phyloP scores from a whole-genome alignment of 2,329 filamentous ascomycete genomes.

The Capronia americana region DNA sequence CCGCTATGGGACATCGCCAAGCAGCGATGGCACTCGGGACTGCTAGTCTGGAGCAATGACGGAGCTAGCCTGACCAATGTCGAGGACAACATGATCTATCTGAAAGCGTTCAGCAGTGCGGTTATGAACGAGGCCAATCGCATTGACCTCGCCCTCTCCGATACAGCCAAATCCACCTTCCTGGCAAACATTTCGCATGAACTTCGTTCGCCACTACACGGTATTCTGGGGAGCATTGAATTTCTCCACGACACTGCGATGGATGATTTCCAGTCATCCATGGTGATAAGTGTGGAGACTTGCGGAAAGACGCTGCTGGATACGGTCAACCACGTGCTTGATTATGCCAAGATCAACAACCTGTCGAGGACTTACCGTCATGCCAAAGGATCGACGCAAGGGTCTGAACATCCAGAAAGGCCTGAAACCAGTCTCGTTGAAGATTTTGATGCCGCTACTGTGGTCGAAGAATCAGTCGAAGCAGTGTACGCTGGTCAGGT shows the following conservation, averaged over 20 bases:
- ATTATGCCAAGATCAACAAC: constrained; percentile 62
- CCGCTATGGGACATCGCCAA: constrained; percentile 59
- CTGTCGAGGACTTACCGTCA: constrained; percentile 27
- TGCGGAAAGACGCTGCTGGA: constrained; percentile 52
- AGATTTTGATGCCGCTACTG: constrained; percentile 44
- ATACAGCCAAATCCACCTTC: constrained; percentile 53
- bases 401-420: constrained; percentile 15
- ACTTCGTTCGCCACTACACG: constrained; percentile 52
- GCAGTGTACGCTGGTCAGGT: constrained; percentile 60
- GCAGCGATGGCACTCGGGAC: constrained; percentile 55
- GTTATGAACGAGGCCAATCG: constrained; percentile 53
- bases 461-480: constrained; percentile 53
- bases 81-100: constrained; percentile 49
- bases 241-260: constrained; percentile 49
- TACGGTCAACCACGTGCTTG: constrained; percentile 53
- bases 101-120: constrained; percentile 51
- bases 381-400: constrained; percentile 12
- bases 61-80: constrained; percentile 43
- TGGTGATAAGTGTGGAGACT: constrained; percentile 50
- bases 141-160: constrained; percentile 51
- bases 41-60: constrained; percentile 53
- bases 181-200: constrained; percentile 55
- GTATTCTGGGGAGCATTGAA: constrained; percentile 51
- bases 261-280: constrained; percentile 49
- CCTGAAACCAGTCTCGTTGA: constrained; percentile 40